A percentile compares a stretch with the other conserved stretches of the same genome.
phyloP scores from a whole-genome alignment of 2,329 filamentous ascomycete species.

The Diaporthe ampelina region DNA sequence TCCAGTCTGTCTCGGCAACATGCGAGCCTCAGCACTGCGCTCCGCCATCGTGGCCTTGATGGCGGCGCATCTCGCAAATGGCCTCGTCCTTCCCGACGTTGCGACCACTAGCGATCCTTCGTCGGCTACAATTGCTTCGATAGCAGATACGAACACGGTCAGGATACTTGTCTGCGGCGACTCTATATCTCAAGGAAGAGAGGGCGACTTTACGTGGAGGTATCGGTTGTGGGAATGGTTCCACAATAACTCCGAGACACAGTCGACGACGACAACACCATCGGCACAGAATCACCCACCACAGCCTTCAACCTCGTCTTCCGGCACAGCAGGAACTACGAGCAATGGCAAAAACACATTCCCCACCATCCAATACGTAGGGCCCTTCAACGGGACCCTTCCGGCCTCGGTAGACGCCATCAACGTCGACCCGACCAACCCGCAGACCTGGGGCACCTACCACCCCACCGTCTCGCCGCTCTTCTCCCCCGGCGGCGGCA shows the following conservation, averaged over 20 bases:
- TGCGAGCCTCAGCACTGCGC: constrained; percentile 24
- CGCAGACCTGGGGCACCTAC: constrained; percentile 38
- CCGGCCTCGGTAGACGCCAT: constrained; percentile 1
- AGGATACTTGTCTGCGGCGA: constrained; percentile 55
- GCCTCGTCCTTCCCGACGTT: not conserved
- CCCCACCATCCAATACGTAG: constrained; percentile 48
- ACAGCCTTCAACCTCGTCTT: not conserved
- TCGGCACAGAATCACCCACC: too few relatives aligned
- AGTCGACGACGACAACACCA: not conserved
- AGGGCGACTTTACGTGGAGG: constrained; percentile 59
- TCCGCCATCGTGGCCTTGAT: not conserved
- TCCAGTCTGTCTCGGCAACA: constrained; percentile 4
- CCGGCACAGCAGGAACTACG: not conserved
- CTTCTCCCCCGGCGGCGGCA: constrained; percentile 47
- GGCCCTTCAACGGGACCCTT: constrained; percentile 54
- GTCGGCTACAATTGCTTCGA: not conserved
- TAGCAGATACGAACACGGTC: not conserved
- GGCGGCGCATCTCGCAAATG: not conserved
- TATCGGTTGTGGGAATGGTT: constrained; percentile 59
- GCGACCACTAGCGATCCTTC: not conserved
- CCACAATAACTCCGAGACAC: constrained; percentile 37
- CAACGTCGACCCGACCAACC: constrained; percentile 31
- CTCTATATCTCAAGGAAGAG: constrained; percentile 55
- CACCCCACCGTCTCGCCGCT: constrained; percentile 29
- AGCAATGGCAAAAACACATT: not conserved